Conservation (phyloP, 768 basidiomycete genomes). For the Tylopilus cervinicoccineus region DNA sequence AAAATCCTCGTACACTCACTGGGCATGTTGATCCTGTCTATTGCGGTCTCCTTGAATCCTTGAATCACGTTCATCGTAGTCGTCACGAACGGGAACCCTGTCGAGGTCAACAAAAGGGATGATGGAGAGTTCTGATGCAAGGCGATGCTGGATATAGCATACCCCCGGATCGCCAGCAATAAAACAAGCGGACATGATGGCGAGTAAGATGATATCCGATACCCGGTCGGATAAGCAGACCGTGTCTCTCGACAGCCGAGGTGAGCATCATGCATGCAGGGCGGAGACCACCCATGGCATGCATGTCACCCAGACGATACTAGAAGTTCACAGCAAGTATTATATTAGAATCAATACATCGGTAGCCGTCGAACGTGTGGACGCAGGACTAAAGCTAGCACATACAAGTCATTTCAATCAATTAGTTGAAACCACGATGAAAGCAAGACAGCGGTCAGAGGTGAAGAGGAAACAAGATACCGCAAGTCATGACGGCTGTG, state of each 20-base stretch:
- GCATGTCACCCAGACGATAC: too few relatives aligned
- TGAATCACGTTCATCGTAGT: conserved; percentile 35
- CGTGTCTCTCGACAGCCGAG: too few relatives aligned
- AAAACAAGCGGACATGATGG: background rate
- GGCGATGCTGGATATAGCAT: background rate
- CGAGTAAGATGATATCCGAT: too few relatives aligned
- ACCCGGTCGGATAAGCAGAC: too few relatives aligned
- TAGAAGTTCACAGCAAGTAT: too few relatives aligned
- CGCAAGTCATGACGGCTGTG: background rate
- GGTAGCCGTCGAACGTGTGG: background rate
- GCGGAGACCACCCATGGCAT: too few relatives aligned
- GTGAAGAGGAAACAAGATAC: background rate
- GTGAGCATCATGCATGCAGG: too few relatives aligned
- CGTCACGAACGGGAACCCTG: too few relatives aligned
- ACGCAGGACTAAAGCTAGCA: conserved; percentile 1
- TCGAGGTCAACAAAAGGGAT: too few relatives aligned
- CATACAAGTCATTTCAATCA: conserved; percentile 6
- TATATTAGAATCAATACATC: background rate
- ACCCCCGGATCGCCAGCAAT: background rate
- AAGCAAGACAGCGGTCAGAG: conserved; percentile 10
- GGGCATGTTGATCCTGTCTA: conserved; percentile 30
- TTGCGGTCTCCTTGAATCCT: conserved; percentile 27
- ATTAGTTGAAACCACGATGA: conserved; percentile 3
- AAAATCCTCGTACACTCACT: conserved; percentile 26
- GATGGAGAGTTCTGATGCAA: too few relatives aligned